Evolutionary conservation across 257 asterid genomes (phyloP).

Genomic region (Salvia rosmarinus): DNA sequence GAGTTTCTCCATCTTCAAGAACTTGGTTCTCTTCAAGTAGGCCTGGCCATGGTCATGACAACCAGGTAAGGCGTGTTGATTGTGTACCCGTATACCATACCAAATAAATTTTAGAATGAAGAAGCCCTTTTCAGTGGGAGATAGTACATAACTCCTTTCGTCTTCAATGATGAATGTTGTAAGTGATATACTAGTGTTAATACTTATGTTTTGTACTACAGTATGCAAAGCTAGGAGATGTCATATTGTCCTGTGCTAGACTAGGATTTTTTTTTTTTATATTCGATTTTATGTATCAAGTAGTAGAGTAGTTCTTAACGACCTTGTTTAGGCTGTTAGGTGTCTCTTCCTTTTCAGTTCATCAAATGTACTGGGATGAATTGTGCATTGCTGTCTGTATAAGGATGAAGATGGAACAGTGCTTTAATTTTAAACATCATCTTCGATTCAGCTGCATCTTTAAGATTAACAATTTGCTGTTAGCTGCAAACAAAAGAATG

Average conservation of each 20-base stretch:
- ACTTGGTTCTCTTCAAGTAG: conserved; percentile 3
- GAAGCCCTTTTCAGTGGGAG: conserved; percentile 5
- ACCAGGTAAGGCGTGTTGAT: conserved; percentile 21
- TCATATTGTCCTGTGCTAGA: conserved; percentile 19
- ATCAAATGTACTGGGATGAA: no score
- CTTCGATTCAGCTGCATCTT: no score
- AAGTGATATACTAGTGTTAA: conserved; percentile 2
- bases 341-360: background rate
- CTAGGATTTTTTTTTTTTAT: conserved; percentile 9
- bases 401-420: no score
- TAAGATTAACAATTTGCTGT: no score
- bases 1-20: background rate
- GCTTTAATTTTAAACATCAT: no score
- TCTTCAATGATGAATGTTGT: conserved; percentile 14
- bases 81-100: conserved; percentile 13
- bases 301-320: no score
- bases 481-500: no score
- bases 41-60: background rate
- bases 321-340: background rate
- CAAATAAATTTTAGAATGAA: conserved; percentile 9
- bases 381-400: no score
- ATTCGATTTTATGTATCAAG: background rate
- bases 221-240: conserved; percentile 22
- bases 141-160: conserved; percentile 10
- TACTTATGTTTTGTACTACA: background rate